phyloP scores from a whole-genome alignment of 2,329 filamentous ascomycete genomes.

The Aspergillus sp. region DNA sequence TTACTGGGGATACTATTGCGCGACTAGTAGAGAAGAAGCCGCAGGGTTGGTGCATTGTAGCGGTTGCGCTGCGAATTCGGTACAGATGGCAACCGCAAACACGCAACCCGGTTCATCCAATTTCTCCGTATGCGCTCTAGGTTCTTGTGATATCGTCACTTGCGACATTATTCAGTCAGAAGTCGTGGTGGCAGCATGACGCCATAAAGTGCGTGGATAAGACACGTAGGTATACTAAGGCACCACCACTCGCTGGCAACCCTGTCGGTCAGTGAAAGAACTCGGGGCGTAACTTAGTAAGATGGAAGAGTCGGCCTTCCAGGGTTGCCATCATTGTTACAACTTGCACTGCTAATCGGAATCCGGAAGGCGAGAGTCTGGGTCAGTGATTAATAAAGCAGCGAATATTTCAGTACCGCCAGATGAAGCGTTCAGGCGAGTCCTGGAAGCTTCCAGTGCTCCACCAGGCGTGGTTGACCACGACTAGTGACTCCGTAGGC shows the following conservation, averaged over 20 bases:
- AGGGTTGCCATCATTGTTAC: not conserved
- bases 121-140: not conserved
- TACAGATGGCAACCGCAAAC: not conserved
- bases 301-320: too few species aligned
- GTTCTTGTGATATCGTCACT: not conserved
- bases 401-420: constrained; percentile 3
- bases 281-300: too few species aligned
- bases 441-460: constrained; percentile 11
- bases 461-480: constrained; percentile 1
- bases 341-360: not conserved
- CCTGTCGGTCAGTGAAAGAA: too few species aligned
- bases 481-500: too few species aligned
- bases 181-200: constrained; percentile 2
- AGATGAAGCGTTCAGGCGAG: constrained; percentile 1
- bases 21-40: not conserved
- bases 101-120: not conserved
- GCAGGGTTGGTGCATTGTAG: constrained; percentile 2
- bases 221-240: not conserved
- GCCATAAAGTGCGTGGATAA: not conserved
- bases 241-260: too few species aligned
- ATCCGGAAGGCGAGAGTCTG: not conserved
- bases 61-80: constrained; percentile 3
- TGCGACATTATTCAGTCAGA: constrained; percentile 7
- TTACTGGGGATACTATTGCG: not conserved
- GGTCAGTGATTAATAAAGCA: constrained; percentile 5